Evolutionary conservation across 2,329 filamentous ascomycete genomes (phyloP), one percentile per base, ranked within the genome.

Genomic region (Fusarium tanahbumbuense): DNA sequence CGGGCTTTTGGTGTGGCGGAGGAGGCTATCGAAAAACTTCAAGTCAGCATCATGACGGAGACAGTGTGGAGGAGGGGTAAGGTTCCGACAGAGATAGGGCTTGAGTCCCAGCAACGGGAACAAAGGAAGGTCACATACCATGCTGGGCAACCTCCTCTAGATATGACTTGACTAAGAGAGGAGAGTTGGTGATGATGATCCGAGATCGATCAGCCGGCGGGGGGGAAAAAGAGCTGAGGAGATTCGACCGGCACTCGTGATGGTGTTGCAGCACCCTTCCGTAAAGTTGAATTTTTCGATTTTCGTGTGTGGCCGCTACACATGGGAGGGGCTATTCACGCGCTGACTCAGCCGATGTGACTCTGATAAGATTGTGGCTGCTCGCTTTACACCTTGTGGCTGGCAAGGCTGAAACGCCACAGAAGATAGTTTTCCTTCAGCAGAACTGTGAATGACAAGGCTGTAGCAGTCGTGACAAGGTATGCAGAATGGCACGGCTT

Each of bases 1-100:
- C 96, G 79, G 96, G 96, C 84, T 97, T 97, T 82, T 96, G 94
- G 83, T 98, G 94, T 76, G 94, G 92, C 85, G 94, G 94, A 81
- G 96, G 96, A 87, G 96, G 93, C 96, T 95, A 69, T 76, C 9
- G 45, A 32, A 59, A 68, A 62, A 66, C 58, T 47, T 53, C 55
- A 63, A 61, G 73, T 79, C 66, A 79, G 70, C 67, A 78, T 76
- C 62, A 72, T 63, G 59, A 67, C 60, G 34, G 55, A 56, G 58
- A 60, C 66, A 56, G 66, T 70, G 72, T 71, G 68, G 71, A 71
- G 62, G 76, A 78, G 73, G 75, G 76, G 76, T 76, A 77, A 71
- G 56, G 42, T 45, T 42, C 47, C 23, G 52, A 50, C 30, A 63
- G 52, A 64, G 64, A 70, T 71, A 68, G 69, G 60, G 64, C 52